phyloP scores from a whole-genome alignment of 768 basidiomycete genomes.

The Rhodotorula taiwanensis region DNA sequence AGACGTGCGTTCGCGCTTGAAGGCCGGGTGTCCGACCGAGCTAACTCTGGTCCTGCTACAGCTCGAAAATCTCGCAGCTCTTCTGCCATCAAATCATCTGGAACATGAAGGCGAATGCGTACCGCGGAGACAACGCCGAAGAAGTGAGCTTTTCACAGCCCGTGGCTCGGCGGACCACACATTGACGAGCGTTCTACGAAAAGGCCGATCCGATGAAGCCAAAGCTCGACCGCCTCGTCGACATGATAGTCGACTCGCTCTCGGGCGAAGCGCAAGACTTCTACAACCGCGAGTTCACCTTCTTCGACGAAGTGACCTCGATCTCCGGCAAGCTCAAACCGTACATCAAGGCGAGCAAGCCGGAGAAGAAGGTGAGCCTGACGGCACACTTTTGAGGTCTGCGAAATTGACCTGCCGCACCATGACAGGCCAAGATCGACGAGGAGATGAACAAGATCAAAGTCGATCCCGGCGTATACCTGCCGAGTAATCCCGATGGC shows the following conservation, averaged over 20 bases:
- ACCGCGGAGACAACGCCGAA: constrained; percentile 81
- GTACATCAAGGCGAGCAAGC: constrained; percentile 86
- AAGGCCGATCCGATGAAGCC: constrained; percentile 96
- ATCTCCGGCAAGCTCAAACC: constrained; percentile 97
- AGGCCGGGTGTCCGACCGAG: not conserved
- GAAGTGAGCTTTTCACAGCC: constrained; percentile 51
- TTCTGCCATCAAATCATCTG: constrained; percentile 99
- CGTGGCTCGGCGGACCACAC: not conserved
- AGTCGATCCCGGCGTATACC: constrained; percentile 90
- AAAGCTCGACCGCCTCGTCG: constrained; percentile 76
- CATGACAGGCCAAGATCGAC: constrained; percentile 82
- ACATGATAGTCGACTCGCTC: constrained; percentile 68
- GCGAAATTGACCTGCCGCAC: no score
- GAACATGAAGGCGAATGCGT: constrained; percentile 99
- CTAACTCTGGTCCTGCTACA: not conserved
- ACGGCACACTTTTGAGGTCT: constrained; percentile 6
- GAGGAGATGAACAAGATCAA: constrained; percentile 96
- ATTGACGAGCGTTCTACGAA: not conserved
- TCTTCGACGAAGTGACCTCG: constrained; percentile 93
- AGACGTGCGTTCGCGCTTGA: constrained; percentile 52
- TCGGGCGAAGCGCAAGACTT: constrained; percentile 82
- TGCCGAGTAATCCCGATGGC: constrained; percentile 96
- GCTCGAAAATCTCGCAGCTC: constrained; percentile 74
- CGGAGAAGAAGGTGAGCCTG: constrained; percentile 97
- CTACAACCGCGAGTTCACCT: constrained; percentile 88